Evolutionary conservation across 345 rosid species (phyloP), one percentile per base, ranked within the genome.

Genomic region (Eucalyptus polyanthemos): DNA sequence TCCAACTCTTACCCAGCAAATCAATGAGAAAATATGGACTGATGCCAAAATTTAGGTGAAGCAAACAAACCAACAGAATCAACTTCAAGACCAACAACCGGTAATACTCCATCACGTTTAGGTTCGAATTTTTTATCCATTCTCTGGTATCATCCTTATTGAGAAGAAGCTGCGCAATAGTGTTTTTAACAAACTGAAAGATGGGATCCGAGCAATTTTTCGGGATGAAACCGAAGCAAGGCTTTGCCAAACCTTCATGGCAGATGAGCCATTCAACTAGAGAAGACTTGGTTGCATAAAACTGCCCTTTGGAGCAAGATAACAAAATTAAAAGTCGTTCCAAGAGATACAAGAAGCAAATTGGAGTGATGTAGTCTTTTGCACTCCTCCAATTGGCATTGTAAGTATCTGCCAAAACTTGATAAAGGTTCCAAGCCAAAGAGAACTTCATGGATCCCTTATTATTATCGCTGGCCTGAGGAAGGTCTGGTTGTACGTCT

Each of bases 331-430:
- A 81, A 65, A 88, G 90, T 14, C 94, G 93, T 88, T 93, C 96
- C 25, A 93, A 25, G 37, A 94, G 94, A 89, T 92, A 94, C 44
- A 93, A 44, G 88, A 94, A 93, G 88, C 95, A 93, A 34, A 31
- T 86, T 5, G 93, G 96, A 31, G 95, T 89, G n/a, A 93, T 91
- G 60, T 91, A 91, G 90, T 91, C 91, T 27, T 10, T 1, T 80
- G 17, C 87, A 2, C 3, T 88, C 50, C 91, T 89, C 94, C 95
- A 93, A 80, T 93, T 88, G 69, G 87, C 92, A 6, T 44, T 50
- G 86, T 87, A 93, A 29, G 93, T 69, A 50, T 91, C 93, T 31
- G 2, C 19, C 44, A 94, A 50, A 40, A 92, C 95, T 89, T 27
- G 67, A 86, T 91, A 90, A 60, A 93, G 90, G 47, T 60, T 87